These are phyloP conservation scores for Xanthoceras sorbifolium DNA, from an alignment of 345 rosid genomes.

Conservation along the genomic window DNA sequence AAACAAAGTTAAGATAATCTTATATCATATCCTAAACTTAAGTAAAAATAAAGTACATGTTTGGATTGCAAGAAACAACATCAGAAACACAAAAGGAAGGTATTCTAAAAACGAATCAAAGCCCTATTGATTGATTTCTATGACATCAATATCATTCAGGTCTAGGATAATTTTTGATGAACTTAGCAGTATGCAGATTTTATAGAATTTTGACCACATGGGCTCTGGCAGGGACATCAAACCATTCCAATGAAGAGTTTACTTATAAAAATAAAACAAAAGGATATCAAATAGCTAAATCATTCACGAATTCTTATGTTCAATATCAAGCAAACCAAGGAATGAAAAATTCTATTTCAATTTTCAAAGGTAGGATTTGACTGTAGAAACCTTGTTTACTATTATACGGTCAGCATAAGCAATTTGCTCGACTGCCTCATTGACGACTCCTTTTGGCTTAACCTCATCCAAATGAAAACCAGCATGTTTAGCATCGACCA, in stretches of 20 bases:
- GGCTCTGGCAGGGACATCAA: neutral
- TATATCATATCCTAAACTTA: neutral
- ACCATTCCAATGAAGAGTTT: neutral
- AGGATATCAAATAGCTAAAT: too few species aligned
- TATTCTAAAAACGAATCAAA: neutral
- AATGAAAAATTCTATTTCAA: neutral
- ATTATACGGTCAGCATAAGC: constrained; percentile 95
- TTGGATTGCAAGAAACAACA: constrained; percentile 8
- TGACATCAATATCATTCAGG: neutral
- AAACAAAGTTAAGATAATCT: neutral
- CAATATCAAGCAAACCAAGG: neutral
- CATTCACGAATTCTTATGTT: neutral
- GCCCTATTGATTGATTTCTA: constrained; percentile 1
- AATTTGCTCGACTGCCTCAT: constrained; percentile 97
- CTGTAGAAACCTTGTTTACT: constrained; percentile 68
- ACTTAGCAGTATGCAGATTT: neutral
- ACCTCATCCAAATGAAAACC: constrained; percentile 78
- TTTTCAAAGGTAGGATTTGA: neutral
- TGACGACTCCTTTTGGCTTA: constrained; percentile 88
- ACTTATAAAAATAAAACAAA: neutral
- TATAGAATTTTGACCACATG: neutral
- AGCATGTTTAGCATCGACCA: constrained; percentile 97
- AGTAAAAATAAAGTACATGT: neutral
- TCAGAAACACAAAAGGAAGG: neutral
- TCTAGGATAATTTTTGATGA: neutral